A percentile compares a stretch with the other conserved stretches of the same genome.
Conservation (phyloP, 2,329 filamentous ascomycete species). For the Fusarium verrucosum region DNA sequence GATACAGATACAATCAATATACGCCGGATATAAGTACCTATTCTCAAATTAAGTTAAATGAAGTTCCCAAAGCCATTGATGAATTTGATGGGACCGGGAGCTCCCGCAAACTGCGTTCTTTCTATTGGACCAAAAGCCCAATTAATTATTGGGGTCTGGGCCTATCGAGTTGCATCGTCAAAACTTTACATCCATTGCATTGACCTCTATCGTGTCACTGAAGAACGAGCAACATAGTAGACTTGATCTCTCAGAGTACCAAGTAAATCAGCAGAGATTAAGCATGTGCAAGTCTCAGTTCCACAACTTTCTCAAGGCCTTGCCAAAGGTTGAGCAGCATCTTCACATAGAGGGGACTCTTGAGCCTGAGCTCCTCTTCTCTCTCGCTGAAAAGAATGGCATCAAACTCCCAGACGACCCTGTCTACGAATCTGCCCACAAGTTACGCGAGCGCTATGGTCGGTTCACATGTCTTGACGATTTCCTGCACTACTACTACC, state of each 20-base stretch:
- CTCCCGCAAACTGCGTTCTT: constrained; percentile 25
- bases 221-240: neutral
- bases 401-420: constrained; percentile 70
- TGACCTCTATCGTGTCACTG: neutral
- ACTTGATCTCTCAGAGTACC: neutral
- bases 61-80: constrained; percentile 1
- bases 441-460: constrained; percentile 71
- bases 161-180: constrained; percentile 12
- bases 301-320: constrained; percentile 68
- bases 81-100: constrained; percentile 26
- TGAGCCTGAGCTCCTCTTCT: constrained; percentile 74
- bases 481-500: constrained; percentile 82
- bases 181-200: neutral
- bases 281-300: constrained; percentile 62
- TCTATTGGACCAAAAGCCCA: constrained; percentile 17
- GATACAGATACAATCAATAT: neutral
- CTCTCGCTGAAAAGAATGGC: constrained; percentile 72
- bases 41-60: neutral
- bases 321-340: constrained; percentile 86
- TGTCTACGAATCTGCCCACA: constrained; percentile 68
- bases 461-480: constrained; percentile 77
- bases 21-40: neutral
- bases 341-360: constrained; percentile 82
- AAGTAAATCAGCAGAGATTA: neutral
- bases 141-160: constrained; percentile 7